These are phyloP conservation scores for Sapria himalayana DNA, from an alignment of 345 rosid species.

Conservation along the genomic window DNA sequence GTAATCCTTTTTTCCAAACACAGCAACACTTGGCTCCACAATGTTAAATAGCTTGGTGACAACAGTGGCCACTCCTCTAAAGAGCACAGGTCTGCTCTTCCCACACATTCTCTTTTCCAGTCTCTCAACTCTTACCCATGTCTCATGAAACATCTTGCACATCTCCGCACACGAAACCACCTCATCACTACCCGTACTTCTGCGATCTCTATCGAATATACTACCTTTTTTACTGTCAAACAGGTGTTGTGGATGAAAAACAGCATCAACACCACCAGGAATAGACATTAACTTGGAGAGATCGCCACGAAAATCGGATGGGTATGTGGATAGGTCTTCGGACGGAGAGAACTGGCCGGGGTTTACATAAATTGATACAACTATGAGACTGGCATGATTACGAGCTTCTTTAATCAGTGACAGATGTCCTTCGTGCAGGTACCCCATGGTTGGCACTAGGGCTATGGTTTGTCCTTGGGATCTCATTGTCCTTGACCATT, in stretches of 20 bases:
- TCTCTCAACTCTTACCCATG: conserved; percentile 82
- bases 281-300: conserved; percentile 34
- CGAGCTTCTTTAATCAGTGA: conserved; percentile 49
- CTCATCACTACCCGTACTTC: background rate
- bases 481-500: conserved; percentile 50
- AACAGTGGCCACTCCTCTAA: conserved; percentile 71
- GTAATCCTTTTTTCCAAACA: conserved; percentile 79
- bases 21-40: conserved; percentile 71
- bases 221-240: conserved; percentile 19
- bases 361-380: conserved; percentile 72
- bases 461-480: conserved; percentile 47
- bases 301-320: conserved; percentile 71
- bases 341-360: conserved; percentile 93
- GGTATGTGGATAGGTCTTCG: conserved; percentile 80
- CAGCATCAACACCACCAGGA: conserved; percentile 36
- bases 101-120: conserved; percentile 84
- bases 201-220: background rate
- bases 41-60: conserved; percentile 69
- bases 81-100: conserved; percentile 70
- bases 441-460: conserved; percentile 81
- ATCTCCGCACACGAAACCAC: conserved; percentile 47
- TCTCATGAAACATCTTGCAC: conserved; percentile 44
- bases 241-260: conserved; percentile 54
- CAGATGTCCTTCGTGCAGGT: conserved; percentile 69
- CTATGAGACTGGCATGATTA: conserved; percentile 25